Percentiles rank a stretch among this genome's conserved stretches.
Conservation (phyloP, 2,329 filamentous ascomycete genomes). For the Torrubiella hemipterigena region DNA sequence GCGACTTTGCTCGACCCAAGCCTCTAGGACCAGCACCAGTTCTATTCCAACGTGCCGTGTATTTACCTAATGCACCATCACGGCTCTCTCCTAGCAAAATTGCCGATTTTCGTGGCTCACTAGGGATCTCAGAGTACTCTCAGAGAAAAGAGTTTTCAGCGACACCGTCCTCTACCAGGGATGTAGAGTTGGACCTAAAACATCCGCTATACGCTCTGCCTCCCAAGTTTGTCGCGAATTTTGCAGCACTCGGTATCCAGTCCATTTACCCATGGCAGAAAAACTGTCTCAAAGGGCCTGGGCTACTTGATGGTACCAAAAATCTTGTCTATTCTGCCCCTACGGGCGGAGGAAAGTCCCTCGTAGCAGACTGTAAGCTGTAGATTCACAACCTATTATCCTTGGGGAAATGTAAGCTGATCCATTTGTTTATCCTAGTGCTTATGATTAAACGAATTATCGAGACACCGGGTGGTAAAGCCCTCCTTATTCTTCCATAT, state of each 20-base stretch:
- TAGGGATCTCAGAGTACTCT: conserved; percentile 37
- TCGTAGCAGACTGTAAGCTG: conserved; percentile 51
- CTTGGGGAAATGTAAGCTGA: no score
- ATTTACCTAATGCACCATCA: conserved; percentile 16
- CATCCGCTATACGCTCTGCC: conserved; percentile 55
- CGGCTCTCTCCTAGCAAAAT: conserved; percentile 34
- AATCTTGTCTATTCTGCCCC: conserved; percentile 73
- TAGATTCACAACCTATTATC: no score
- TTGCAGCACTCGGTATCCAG: conserved; percentile 53
- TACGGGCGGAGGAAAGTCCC: conserved; percentile 66
- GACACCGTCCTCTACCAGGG: conserved; percentile 38
- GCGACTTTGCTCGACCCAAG: conserved; percentile 3
- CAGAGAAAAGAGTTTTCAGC: conserved; percentile 39
- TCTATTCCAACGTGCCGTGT: conserved; percentile 21
- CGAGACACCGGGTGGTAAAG: conserved; percentile 51
- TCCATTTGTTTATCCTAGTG: conserved; percentile 31
- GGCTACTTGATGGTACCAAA: conserved; percentile 50
- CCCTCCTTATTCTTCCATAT: conserved; percentile 63
- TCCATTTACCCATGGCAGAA: conserved; percentile 74
- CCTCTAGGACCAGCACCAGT: conserved; percentile 8
- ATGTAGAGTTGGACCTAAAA: conserved; percentile 47
- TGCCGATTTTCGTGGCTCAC: conserved; percentile 15
- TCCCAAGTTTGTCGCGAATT: conserved; percentile 46
- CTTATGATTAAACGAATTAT: conserved; percentile 62
- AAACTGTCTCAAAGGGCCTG: conserved; percentile 56